These are phyloP conservation scores for Acacia melanoxylon DNA, from an alignment of 306 rosid genomes.

Conservation along the genomic window DNA sequence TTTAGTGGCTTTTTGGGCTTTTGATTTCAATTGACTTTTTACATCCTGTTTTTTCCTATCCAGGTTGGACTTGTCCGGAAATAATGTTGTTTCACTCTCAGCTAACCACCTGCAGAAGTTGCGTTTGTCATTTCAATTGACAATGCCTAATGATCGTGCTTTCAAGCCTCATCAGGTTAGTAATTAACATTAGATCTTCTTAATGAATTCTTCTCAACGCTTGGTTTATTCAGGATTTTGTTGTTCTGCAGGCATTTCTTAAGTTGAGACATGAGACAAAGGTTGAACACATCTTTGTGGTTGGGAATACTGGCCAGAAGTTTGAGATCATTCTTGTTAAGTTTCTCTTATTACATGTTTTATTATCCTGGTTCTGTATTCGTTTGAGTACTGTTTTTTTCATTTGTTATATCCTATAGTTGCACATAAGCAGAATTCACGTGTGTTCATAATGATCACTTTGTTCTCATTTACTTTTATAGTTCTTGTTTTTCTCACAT, in stretches of 20 bases:
- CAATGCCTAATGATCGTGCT: constrained; percentile 65
- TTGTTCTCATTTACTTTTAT: constrained; percentile 13
- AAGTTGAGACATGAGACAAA: constrained; percentile 83
- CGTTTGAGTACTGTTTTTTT: background rate
- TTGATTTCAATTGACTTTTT: constrained; percentile 29
- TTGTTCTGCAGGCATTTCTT: constrained; percentile 78
- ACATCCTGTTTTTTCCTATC: constrained; percentile 14
- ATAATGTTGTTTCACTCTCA: constrained; percentile 57
- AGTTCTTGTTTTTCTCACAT: constrained; percentile 37
- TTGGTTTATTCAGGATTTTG: constrained; percentile 38
- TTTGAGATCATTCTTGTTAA: constrained; percentile 83
- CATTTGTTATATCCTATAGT: constrained; percentile 10
- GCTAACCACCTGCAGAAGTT: constrained; percentile 97
- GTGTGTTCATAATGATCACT: background rate
- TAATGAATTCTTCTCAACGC: constrained; percentile 25
- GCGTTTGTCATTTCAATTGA: constrained; percentile 76
- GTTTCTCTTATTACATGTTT: constrained; percentile 40
- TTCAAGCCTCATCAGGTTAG: constrained; percentile 98
- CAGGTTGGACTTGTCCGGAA: constrained; percentile 87
- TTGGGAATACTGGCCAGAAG: constrained; percentile 73
- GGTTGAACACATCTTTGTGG: constrained; percentile 83
- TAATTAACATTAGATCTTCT: constrained; percentile 29
- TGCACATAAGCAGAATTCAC: background rate
- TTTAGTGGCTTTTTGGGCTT: constrained; percentile 1
- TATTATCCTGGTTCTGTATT: constrained; percentile 14